phyloP scores from a whole-genome alignment of 805 yeast genomes.

The Suhomyces prunicola region DNA sequence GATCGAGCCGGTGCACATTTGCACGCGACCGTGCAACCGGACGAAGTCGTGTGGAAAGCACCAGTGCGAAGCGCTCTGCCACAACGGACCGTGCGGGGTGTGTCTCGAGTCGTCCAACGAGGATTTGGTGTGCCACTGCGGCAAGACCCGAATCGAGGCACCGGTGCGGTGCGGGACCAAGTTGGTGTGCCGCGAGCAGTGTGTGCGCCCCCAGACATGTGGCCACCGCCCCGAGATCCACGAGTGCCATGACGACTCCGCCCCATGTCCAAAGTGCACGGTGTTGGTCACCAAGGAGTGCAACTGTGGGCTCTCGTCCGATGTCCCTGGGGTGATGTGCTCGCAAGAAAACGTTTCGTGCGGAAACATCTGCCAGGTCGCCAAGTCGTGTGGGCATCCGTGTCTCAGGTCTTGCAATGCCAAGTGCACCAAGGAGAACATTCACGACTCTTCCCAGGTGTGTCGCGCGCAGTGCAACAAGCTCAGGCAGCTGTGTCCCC shows the following conservation, averaged over 20 bases:
- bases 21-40: constrained; percentile 64
- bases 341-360: constrained; percentile 69
- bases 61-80: constrained; percentile 67
- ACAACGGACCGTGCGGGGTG: constrained; percentile 74
- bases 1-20: constrained; percentile 72
- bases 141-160: constrained; percentile 70
- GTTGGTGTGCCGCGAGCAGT: constrained; percentile 61
- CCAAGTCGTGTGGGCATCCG: constrained; percentile 40
- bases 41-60: constrained; percentile 61
- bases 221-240: constrained; percentile 74
- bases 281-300: constrained; percentile 51
- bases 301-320: constrained; percentile 52
- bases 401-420: constrained; percentile 59
- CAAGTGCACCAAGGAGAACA: constrained; percentile 55
- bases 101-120: constrained; percentile 79
- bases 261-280: constrained; percentile 76
- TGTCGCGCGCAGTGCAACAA: constrained; percentile 63
- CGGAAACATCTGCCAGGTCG: constrained; percentile 32
- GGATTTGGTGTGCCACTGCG: constrained; percentile 78
- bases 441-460: constrained; percentile 44
- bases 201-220: constrained; percentile 57
- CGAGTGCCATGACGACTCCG: constrained; percentile 66
- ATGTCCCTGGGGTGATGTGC: constrained; percentile 64
- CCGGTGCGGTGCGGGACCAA: constrained; percentile 83
- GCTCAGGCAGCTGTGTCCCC: constrained; percentile 58